These are phyloP conservation scores for Ustilago hordei DNA, from an alignment of 1,284 basidiomycete species.

Conservation along the genomic window DNA sequence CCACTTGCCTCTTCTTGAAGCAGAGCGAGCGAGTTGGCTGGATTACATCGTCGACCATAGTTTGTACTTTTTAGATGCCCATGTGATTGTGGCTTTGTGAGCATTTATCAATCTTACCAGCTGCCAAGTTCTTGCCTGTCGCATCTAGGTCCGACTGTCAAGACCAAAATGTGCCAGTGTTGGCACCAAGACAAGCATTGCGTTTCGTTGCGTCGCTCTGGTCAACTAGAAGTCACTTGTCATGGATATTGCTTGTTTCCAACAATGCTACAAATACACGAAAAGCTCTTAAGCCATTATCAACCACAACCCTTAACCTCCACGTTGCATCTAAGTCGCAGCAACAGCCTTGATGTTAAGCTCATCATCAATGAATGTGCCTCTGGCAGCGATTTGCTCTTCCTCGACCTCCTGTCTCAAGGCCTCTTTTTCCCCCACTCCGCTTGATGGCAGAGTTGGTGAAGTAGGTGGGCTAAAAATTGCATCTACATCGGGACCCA, in stretches of 20 bases:
- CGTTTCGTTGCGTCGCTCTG: background rate
- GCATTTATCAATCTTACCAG: too few relatives aligned
- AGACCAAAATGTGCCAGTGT: too few relatives aligned
- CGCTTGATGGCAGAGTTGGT: conserved; percentile 14
- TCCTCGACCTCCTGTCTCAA: conserved; percentile 15
- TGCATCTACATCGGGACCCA: conserved; percentile 55
- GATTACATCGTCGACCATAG: too few relatives aligned
- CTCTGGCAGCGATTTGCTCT: conserved; percentile 9
- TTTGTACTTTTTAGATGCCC: too few relatives aligned
- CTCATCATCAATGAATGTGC: conserved; percentile 17
- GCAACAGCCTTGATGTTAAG: background rate
- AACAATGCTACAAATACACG: conserved; percentile 6
- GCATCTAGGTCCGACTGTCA: too few relatives aligned
- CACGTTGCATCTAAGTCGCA: background rate
- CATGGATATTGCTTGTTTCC: too few relatives aligned
- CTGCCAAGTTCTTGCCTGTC: too few relatives aligned
- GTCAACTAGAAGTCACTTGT: background rate
- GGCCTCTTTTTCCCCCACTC: conserved; percentile 5
- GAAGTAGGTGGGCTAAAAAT: conserved; percentile 58
- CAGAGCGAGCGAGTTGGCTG: too few relatives aligned
- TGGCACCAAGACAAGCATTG: too few relatives aligned
- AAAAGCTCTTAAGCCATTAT: background rate
- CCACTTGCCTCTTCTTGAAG: too few relatives aligned
- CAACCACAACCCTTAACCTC: background rate
- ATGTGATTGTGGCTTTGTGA: too few relatives aligned